These are phyloP conservation scores for Croton setiger DNA, from an alignment of 441 rosid species.

Conservation along the genomic window DNA sequence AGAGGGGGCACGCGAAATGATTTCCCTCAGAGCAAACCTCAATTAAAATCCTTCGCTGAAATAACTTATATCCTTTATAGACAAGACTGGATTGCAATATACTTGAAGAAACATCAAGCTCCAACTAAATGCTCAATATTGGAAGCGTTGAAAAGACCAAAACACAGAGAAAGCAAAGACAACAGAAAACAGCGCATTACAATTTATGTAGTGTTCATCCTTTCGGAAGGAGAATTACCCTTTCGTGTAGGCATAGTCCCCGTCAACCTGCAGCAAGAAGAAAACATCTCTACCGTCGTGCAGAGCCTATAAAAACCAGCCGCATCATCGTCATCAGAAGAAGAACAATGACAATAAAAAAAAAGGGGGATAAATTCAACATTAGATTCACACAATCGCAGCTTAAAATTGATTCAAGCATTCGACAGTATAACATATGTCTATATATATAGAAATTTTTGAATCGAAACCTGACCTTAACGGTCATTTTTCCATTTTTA, in stretches of 20 bases:
- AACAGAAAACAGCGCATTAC: not conserved
- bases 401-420: not conserved
- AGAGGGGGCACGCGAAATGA: not conserved
- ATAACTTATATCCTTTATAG: not conserved
- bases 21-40: not conserved
- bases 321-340: not conserved
- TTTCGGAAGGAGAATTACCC: conserved; percentile 46
- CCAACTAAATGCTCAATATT: not conserved
- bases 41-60: not conserved
- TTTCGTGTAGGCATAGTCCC: conserved; percentile 68
- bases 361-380: not conserved
- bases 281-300: conserved; percentile 80
- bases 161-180: not conserved
- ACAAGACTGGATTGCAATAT: not conserved
- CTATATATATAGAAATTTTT: not conserved
- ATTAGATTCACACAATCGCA: not conserved
- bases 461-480: conserved; percentile 50
- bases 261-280: conserved; percentile 86
- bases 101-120: not conserved
- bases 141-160: not conserved
- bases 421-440: not conserved
- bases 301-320: conserved; percentile 53
- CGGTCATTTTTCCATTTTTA: conserved; percentile 66
- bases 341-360: not conserved
- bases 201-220: not conserved